A percentile compares a stretch with the other conserved stretches of the same genome.
phyloP scores from a whole-genome alignment of 352 stramenopile genomes.

The Thalassiosira ordinaria region DNA sequence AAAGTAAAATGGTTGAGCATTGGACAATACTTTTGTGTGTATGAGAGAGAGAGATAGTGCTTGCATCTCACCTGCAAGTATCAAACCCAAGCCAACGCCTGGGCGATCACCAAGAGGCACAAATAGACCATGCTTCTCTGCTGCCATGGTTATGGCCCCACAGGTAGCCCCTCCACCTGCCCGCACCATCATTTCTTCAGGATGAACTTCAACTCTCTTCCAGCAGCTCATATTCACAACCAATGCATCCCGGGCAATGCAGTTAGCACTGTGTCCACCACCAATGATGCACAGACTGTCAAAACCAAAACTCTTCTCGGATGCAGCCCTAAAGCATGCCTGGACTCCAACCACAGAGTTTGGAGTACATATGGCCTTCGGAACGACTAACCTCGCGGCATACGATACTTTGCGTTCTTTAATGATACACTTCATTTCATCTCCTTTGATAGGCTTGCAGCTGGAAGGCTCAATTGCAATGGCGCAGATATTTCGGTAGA shows the following conservation, averaged over 20 bases:
- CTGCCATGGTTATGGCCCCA: slow-evolving; percentile 2
- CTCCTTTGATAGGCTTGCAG: no score
- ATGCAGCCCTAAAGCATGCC: slow-evolving; percentile 25
- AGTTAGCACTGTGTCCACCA: slow-evolving; percentile 24
- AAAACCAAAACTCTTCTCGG: slow-evolving; percentile 17
- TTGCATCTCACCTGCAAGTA: neutral
- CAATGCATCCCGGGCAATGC: slow-evolving; percentile 13
- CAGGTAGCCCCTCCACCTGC: slow-evolving; percentile 14
- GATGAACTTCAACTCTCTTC: slow-evolving; percentile 22
- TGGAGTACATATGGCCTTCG: neutral
- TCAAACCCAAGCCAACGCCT: slow-evolving; percentile 23
- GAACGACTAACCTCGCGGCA: no score
- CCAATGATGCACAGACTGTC: slow-evolving; percentile 15
- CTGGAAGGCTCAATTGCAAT: no score
- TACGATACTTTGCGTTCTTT: no score
- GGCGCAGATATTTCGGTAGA: no score
- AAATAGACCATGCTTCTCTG: slow-evolving; percentile 13
- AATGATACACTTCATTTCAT: no score
- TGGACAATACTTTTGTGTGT: neutral
- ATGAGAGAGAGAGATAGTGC: neutral
- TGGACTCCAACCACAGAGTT: slow-evolving; percentile 27
- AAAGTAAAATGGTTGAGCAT: neutral
- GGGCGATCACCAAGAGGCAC: slow-evolving; percentile 27
- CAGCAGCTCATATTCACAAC: slow-evolving; percentile 21
- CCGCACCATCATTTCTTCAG: slow-evolving; percentile 6